Evolutionary conservation across 257 asterid species (phyloP), one percentile per base, ranked within the genome.

Genomic region (Fraxinus pennsylvanica): DNA sequence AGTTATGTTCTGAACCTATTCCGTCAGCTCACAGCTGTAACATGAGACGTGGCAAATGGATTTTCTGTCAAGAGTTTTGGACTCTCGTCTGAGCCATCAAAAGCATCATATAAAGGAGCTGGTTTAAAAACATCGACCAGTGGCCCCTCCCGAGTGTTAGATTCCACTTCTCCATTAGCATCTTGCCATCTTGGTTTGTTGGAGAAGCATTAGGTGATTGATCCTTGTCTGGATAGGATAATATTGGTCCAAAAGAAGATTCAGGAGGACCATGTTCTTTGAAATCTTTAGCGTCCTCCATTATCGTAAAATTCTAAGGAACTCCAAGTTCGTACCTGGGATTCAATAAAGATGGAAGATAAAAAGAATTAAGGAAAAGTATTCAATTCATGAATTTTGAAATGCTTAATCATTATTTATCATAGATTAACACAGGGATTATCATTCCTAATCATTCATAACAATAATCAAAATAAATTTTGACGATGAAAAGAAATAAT

Each of bases 201-300:
- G 82, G 79, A 77, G 78, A 74, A 69, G 82, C 80, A 77, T 74
- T 81, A 57, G 81, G 72, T 70, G 82, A 67, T 72, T 84, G 88
- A 79, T 87, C 87, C 74, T 86, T 86, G 45, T 71, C 71, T 30
- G 80, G 72, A 47, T 89, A 75, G 50, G 86, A 74, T 14, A 81
- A 67, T 67, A 74, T 80, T 38, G 91, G 84, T 35, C 81, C 74
- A 38, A 78, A 82, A 75, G 89, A 72, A 71, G 90, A 79, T 77
- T 84, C 89, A 29, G 84, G 69, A 71, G 85, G 81, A 78, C 85
- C 77, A 81, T 80, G 83, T 79, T 77, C 89, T 25, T 74, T 73
- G n/a, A 68, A 63, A 69, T 52, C 72, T 80, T 86, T 83, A 73
- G 80, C 85, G 76, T 84, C 94, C 84, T 88, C 97, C 99, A 95